Evolutionary conservation across 306 rosid species (phyloP), one percentile per base, ranked within the genome.

Genomic region (Prinsepia uniflora): DNA sequence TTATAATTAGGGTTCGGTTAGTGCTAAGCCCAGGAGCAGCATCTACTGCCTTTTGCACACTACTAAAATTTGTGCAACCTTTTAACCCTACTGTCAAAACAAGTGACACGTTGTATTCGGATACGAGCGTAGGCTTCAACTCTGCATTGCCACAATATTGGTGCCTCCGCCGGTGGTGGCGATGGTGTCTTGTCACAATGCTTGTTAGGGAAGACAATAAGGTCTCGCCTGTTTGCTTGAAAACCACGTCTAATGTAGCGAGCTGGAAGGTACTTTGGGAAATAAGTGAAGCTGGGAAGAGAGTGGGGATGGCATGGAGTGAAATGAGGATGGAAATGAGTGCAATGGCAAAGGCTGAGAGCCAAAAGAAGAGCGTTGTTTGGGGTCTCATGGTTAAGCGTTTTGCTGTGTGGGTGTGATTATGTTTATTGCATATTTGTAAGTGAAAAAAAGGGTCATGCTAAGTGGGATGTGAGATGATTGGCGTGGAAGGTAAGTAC

Each of bases 41-140:
- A 36, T 92, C 84, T n/a, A 90, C 76, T 12, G 90, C 96, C 76
- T 80, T 80, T 19, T 92, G 96, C 68, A 92, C 83, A 45, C 86
- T 86, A 39, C 79, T 88, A 46, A 90, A 92, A 76, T 90, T 87
- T 12, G 73, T 88, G 62, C 84, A 80, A 19, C 92, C 92, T 15
- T 87, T 75, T 65, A 73, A 75, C 40, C 80, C 86, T 63, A 93
- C 96, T 0, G 88, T 90, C 30, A 90, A 65, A 77, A 84, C 82
- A 2, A 73, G 76, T 55, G 75, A 75, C 58, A 79, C 93, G 63
- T 92, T 85, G 71, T 86, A 80, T 18, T 78, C 52, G 17, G 61
- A 57, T 60, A 84, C 76, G 47, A 86, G 82, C 45, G 39, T 47
- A 6, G 92, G 86, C 56, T 41, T 66, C 92, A 86, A 79, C 58